phyloP scores from a whole-genome alignment of 2,329 filamentous ascomycete species.

The Cercospora sp. region DNA sequence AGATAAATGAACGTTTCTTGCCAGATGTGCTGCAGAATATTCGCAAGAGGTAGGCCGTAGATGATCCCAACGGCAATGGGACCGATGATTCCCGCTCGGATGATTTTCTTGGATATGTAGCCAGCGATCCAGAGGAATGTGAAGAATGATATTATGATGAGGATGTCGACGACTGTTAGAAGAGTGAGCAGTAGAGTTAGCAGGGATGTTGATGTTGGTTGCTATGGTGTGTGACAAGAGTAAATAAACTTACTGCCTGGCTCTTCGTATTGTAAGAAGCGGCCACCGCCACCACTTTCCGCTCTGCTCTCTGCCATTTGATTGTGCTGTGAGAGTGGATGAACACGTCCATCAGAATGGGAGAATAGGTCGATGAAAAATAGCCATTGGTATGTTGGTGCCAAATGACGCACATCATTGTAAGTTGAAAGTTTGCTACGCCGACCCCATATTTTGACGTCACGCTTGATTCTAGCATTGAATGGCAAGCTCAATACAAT shows the following conservation, averaged over 20 bases:
- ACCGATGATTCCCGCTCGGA: conserved; percentile 51
- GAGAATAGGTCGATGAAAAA: too few species aligned
- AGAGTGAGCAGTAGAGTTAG: not conserved
- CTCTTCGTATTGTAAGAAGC: conserved; percentile 18
- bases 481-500: not conserved
- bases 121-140: conserved; percentile 21
- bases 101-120: conserved; percentile 28
- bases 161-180: conserved; percentile 11
- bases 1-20: conserved; percentile 51
- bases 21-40: conserved; percentile 48
- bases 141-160: conserved; percentile 21
- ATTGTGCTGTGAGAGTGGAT: not conserved
- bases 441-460: not conserved
- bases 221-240: not conserved
- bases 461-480: not conserved
- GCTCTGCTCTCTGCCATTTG: not conserved
- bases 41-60: conserved; percentile 49
- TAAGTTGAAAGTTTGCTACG: not conserved
- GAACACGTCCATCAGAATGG: too few species aligned
- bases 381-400: not conserved
- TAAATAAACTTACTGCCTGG: conserved; percentile 16
- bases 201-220: not conserved
- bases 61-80: conserved; percentile 52
- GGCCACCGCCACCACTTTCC: not conserved
- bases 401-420: not conserved